Conservation (phyloP, 1,139 yeast genomes). For the Lodderomyces metapsilosis region DNA sequence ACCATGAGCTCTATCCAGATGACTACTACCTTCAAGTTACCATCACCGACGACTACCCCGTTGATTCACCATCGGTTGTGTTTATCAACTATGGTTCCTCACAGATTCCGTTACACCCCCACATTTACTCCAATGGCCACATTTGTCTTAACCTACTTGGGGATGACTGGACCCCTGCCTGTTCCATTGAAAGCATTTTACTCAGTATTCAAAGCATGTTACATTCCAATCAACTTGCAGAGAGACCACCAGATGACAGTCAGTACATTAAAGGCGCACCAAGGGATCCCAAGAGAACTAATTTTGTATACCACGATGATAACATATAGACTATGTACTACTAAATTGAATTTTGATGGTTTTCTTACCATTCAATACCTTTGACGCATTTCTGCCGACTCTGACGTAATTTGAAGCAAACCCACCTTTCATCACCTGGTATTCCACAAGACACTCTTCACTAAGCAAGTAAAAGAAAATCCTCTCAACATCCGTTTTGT, state of each 20-base stretch:
- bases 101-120: constrained; percentile 66
- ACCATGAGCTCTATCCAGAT: constrained; percentile 28
- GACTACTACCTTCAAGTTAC: constrained; percentile 33
- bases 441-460: constrained; percentile 68
- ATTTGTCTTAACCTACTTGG: constrained; percentile 66
- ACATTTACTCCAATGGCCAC: constrained; percentile 72
- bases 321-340: constrained; percentile 16
- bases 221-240: constrained; percentile 41
- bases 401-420: constrained; percentile 76
- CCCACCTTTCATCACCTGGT: constrained; percentile 68
- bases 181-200: constrained; percentile 52
- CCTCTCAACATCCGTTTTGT: constrained; percentile 72
- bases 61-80: constrained; percentile 60
- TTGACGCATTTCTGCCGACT: constrained; percentile 52
- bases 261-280: constrained; percentile 54
- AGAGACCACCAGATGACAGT: constrained; percentile 57
- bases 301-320: constrained; percentile 60
- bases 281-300: constrained; percentile 49
- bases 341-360: constrained; percentile 32
- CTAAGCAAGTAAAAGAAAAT: constrained; percentile 75
- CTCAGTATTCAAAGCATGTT: constrained; percentile 68
- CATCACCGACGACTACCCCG: constrained; percentile 56
- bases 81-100: constrained; percentile 35
- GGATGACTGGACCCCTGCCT: constrained; percentile 73
- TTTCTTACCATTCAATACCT: constrained; percentile 44